Evolutionary conservation across 345 rosid genomes (phyloP).

Genomic region (Schrenkiella parvula): DNA sequence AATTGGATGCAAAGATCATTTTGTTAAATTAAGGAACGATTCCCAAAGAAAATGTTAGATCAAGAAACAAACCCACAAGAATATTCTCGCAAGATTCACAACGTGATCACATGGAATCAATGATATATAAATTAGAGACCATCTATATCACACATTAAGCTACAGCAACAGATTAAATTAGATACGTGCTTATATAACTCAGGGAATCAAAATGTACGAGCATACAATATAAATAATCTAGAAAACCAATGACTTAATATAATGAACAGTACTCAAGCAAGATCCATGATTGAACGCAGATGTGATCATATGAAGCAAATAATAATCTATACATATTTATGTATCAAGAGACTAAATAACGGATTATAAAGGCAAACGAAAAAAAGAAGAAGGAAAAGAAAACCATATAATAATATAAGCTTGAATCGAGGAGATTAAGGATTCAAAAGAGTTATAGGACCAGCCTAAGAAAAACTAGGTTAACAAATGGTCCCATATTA

Average conservation of each 20-base stretch:
- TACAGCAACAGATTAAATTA: not conserved
- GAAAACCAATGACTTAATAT: not conserved
- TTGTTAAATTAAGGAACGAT: conserved; percentile 1
- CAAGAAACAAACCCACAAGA: not conserved
- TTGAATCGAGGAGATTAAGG: conserved; percentile 9
- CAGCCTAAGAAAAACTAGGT: conserved; percentile 38
- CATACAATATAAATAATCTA: conserved; percentile 14
- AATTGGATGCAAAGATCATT: not conserved
- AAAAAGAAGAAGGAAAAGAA: not conserved
- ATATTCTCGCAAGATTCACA: conserved; percentile 18
- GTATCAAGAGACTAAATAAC: not conserved
- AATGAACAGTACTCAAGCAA: conserved; percentile 3
- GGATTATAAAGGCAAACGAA: not conserved
- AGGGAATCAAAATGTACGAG: conserved; percentile 15
- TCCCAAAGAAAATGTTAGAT: not conserved
- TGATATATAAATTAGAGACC: not conserved
- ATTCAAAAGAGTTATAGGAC: conserved; percentile 40
- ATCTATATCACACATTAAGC: not conserved
- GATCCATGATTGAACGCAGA: conserved; percentile 2
- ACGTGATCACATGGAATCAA: conserved; percentile 30
- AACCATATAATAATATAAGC: conserved; percentile 12
- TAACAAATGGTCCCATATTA: conserved; percentile 56
- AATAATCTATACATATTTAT: not conserved
- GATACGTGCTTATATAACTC: not conserved
- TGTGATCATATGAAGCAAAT: conserved; percentile 19